phyloP scores from a whole-genome alignment of 768 basidiomycete genomes.

The Chiua virens region DNA sequence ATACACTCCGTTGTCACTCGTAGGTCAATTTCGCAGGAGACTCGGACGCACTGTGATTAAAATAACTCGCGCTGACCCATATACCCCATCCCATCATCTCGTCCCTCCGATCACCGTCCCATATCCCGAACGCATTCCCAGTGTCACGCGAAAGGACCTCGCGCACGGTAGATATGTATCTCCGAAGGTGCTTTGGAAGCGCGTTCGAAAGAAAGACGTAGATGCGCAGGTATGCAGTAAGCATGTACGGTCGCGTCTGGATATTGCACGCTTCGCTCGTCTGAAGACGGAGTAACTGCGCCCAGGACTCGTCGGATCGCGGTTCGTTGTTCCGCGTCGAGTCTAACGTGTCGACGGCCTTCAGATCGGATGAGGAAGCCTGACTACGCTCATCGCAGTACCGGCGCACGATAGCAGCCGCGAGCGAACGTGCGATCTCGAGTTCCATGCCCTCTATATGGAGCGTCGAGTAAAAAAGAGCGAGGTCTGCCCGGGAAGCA shows the following conservation, averaged over 20 bases:
- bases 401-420: conserved; percentile 49
- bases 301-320: conserved; percentile 36
- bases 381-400: conserved; percentile 24
- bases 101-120: conserved; percentile 48
- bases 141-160: conserved; percentile 56
- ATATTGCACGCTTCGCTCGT: conserved; percentile 53
- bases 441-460: conserved; percentile 53
- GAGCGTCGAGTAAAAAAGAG: conserved; percentile 27
- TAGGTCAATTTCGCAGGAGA: neutral
- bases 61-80: conserved; percentile 61
- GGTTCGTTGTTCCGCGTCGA: neutral
- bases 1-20: conserved; percentile 1
- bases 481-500: conserved; percentile 21
- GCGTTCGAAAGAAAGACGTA: conserved; percentile 52
- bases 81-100: conserved; percentile 70
- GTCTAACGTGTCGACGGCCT: neutral
- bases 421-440: conserved; percentile 57
- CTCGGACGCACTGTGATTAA: conserved; percentile 58
- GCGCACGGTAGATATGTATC: conserved; percentile 48
- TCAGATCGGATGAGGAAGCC: conserved; percentile 7
- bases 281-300: conserved; percentile 53
- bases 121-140: conserved; percentile 70
- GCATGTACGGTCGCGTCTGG: conserved; percentile 46
- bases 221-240: conserved; percentile 52
- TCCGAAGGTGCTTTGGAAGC: conserved; percentile 27